These are phyloP conservation scores for Dothideomycetidae sp. DNA, from an alignment of 2,329 filamentous ascomycete species.

Conservation along the genomic window DNA sequence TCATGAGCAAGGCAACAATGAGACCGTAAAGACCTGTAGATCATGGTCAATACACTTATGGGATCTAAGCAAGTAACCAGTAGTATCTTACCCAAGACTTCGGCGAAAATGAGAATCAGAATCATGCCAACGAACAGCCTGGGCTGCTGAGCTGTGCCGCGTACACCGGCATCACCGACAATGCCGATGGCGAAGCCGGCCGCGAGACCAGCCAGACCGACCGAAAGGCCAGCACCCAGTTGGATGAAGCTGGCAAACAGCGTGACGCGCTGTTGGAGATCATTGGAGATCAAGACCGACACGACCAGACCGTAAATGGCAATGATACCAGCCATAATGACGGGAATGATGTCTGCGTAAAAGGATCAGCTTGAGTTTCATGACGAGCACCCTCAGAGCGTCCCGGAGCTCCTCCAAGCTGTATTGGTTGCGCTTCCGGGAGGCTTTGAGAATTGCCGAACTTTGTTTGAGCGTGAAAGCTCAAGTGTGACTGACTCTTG, in stretches of 20 bases:
- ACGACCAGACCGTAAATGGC: conserved; percentile 64
- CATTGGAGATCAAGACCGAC: conserved; percentile 40
- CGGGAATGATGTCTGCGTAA: conserved; percentile 95
- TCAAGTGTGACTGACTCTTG: conserved; percentile 77
- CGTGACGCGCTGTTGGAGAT: conserved; percentile 32
- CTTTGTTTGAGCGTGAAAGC: no score
- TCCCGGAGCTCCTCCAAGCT: no score
- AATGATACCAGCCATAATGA: conserved; percentile 99
- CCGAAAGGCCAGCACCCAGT: conserved; percentile 38
- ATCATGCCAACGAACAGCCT: conserved; percentile 95
- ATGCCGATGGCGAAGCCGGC: conserved; percentile 38
- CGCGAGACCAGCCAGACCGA: conserved; percentile 29
- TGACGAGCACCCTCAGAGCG: no score
- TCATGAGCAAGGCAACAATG: conserved; percentile 98
- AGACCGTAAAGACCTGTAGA: conserved; percentile 84
- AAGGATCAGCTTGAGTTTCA: no score
- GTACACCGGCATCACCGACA: conserved; percentile 67
- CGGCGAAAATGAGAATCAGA: conserved; percentile 97
- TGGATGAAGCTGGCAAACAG: conserved; percentile 40
- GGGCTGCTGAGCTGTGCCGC: conserved; percentile 71
- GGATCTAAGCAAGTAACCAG: neutral
- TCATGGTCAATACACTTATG: conserved; percentile 7
- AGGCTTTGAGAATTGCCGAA: no score
- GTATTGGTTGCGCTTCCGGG: no score
- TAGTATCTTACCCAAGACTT: conserved; percentile 86